phyloP scores from a whole-genome alignment of 768 basidiomycete genomes.

The Lactarius akahatsu region DNA sequence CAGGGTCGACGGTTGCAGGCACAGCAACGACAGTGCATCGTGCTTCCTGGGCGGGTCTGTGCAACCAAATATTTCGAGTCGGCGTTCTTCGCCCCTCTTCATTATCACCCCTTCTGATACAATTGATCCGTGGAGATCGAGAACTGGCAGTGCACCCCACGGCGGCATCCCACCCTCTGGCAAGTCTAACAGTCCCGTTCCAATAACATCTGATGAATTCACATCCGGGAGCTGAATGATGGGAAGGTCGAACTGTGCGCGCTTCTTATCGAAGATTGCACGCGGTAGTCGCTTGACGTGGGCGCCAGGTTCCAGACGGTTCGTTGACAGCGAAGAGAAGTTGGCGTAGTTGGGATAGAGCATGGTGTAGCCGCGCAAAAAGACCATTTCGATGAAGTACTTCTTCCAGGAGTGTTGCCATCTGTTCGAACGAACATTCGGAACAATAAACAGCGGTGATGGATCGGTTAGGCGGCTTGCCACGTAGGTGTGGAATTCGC shows the following conservation, averaged over 20 bases:
- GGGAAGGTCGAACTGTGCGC: constrained; percentile 64
- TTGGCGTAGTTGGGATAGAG: constrained; percentile 80
- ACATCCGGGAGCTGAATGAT: constrained; percentile 52
- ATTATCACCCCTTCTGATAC: constrained; percentile 38
- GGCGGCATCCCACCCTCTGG: constrained; percentile 53
- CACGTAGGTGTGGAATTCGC: constrained; percentile 81
- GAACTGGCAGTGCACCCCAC: constrained; percentile 58
- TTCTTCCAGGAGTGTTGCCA: constrained; percentile 88
- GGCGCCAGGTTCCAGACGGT: constrained; percentile 81
- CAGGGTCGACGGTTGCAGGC: constrained; percentile 12
- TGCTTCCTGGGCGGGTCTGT: constrained; percentile 12
- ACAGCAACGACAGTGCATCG: constrained; percentile 32
- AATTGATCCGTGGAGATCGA: constrained; percentile 51
- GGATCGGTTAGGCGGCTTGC: constrained; percentile 54
- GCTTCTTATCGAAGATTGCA: constrained; percentile 51
- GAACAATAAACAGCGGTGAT: constrained; percentile 54
- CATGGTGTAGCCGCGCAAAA: constrained; percentile 82
- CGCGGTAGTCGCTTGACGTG: constrained; percentile 64
- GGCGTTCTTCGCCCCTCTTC: constrained; percentile 36
- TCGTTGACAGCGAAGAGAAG: constrained; percentile 80
- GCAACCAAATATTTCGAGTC: constrained; percentile 33
- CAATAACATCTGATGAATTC: constrained; percentile 29
- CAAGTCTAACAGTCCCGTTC: constrained; percentile 53
- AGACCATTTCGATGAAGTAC: constrained; percentile 84
- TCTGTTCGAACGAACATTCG: constrained; percentile 71